These are phyloP conservation scores for Allium cepa DNA, from an alignment of 106 monocot genomes.

Conservation along the genomic window DNA sequence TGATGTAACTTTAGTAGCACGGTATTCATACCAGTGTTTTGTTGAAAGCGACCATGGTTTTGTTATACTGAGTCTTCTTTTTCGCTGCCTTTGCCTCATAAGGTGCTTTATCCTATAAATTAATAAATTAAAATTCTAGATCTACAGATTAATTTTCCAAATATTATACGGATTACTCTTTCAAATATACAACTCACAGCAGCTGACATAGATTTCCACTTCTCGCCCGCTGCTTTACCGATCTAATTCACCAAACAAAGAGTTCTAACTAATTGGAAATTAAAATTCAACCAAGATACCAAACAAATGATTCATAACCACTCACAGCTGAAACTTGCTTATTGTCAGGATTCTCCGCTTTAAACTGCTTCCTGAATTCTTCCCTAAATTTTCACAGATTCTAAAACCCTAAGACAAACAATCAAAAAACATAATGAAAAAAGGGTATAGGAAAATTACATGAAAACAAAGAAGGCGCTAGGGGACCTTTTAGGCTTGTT, in stretches of 20 bases:
- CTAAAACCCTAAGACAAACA: not conserved
- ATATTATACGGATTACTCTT: not conserved
- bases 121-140: not conserved
- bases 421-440: not conserved
- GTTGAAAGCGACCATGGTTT: slow-evolving; percentile 49
- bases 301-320: not conserved
- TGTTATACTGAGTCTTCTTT: slow-evolving; percentile 47
- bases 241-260: slow-evolving; percentile 23
- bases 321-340: slow-evolving; percentile 42
- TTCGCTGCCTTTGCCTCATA: slow-evolving; percentile 56
- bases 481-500: slow-evolving; percentile 6
- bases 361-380: slow-evolving; percentile 55
- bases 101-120: slow-evolving; percentile 59
- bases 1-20: not conserved
- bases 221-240: slow-evolving; percentile 53
- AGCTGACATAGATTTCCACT: slow-evolving; percentile 43
- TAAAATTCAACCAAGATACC: not conserved
- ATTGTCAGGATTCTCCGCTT: slow-evolving; percentile 17
- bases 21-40: slow-evolving; percentile 6
- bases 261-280: not conserved
- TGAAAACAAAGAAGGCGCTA: slow-evolving; percentile 4
- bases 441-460: not conserved
- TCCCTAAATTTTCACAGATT: slow-evolving; percentile 21
- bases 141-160: not conserved
- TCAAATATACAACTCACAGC: slow-evolving; percentile 12